phyloP scores from a whole-genome alignment of 1,284 basidiomycete genomes.

The Entoloma clypeatum region DNA sequence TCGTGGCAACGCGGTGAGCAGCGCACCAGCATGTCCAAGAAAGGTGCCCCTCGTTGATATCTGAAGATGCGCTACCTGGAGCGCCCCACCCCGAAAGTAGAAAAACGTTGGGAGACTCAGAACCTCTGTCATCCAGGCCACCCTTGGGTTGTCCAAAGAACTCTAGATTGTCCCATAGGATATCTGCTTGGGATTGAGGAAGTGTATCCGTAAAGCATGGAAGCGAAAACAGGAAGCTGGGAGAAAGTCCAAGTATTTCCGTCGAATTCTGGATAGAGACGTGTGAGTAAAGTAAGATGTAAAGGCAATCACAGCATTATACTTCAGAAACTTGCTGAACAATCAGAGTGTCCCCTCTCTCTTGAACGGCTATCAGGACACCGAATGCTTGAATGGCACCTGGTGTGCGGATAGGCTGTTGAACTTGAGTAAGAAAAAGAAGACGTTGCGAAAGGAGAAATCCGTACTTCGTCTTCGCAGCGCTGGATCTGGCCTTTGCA shows the following conservation, averaged over 20 bases:
- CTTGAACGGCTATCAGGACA: slow-evolving; percentile 74
- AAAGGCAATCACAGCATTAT: slow-evolving; percentile 17
- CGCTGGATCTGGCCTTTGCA: slow-evolving; percentile 63
- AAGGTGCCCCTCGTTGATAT: slow-evolving; percentile 37
- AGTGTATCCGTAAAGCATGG: slow-evolving; percentile 77
- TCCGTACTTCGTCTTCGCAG: slow-evolving; percentile 78
- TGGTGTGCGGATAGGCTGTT: slow-evolving; percentile 77
- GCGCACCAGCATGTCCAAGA: slow-evolving; percentile 88
- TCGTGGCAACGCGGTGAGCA: slow-evolving; percentile 51
- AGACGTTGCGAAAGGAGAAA: background rate
- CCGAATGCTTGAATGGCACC: slow-evolving; percentile 87
- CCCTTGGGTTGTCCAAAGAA: slow-evolving; percentile 50
- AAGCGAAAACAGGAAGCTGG: slow-evolving; percentile 73
- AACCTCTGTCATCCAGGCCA: slow-evolving; percentile 37
- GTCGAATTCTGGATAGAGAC: slow-evolving; percentile 28
- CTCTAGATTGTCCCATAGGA: slow-evolving; percentile 78
- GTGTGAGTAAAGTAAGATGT: slow-evolving; percentile 3
- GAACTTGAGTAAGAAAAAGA: slow-evolving; percentile 8
- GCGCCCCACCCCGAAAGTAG: slow-evolving; percentile 69
- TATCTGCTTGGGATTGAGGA: slow-evolving; percentile 64
- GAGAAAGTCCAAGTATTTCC: slow-evolving; percentile 77
- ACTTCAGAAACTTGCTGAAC: slow-evolving; percentile 86
- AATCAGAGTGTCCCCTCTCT: slow-evolving; percentile 56
- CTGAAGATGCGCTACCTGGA: slow-evolving; percentile 44
- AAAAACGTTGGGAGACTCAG: slow-evolving; percentile 69